Percentiles rank a stretch among this genome's conserved stretches.
These are phyloP conservation scores for Ormosia emarginata DNA, from an alignment of 306 rosid species.

Conservation along the genomic window DNA sequence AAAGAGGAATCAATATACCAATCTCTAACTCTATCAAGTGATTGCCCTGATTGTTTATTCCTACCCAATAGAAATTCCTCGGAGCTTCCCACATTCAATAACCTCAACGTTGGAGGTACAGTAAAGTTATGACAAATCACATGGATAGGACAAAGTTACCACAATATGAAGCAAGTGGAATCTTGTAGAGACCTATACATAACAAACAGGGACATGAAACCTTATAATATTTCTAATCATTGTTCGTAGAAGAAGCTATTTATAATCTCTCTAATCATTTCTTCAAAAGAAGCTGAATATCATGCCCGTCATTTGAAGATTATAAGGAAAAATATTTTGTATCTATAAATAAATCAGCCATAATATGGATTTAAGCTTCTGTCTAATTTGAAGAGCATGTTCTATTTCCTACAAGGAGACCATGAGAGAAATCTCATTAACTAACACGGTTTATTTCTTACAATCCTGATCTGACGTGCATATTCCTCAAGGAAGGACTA, in stretches of 20 bases:
- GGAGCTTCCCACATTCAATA: background rate
- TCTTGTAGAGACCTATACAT: background rate
- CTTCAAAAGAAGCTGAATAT: background rate
- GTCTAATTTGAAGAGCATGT: conserved; percentile 4
- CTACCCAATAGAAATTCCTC: conserved; percentile 1
- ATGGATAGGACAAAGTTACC: conserved; percentile 10
- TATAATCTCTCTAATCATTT: background rate
- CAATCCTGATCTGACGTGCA: background rate
- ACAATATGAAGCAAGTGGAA: background rate
- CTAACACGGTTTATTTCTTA: background rate
- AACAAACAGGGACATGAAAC: background rate
- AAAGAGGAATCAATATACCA: background rate
- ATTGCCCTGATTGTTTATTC: conserved; percentile 18
- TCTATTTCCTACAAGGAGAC: background rate
- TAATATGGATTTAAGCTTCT: background rate
- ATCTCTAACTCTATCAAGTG: conserved; percentile 1
- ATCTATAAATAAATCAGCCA: background rate
- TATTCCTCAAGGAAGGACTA: conserved; percentile 3
- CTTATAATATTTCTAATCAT: background rate
- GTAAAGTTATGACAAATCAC: background rate
- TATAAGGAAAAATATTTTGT: background rate
- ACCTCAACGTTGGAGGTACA: conserved; percentile 1
- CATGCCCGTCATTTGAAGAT: background rate
- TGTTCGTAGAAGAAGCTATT: background rate
- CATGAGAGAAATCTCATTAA: background rate